Evolutionary conservation across 2,329 filamentous ascomycete genomes (phyloP).

Genomic region (Lachnellula hyalina): DNA sequence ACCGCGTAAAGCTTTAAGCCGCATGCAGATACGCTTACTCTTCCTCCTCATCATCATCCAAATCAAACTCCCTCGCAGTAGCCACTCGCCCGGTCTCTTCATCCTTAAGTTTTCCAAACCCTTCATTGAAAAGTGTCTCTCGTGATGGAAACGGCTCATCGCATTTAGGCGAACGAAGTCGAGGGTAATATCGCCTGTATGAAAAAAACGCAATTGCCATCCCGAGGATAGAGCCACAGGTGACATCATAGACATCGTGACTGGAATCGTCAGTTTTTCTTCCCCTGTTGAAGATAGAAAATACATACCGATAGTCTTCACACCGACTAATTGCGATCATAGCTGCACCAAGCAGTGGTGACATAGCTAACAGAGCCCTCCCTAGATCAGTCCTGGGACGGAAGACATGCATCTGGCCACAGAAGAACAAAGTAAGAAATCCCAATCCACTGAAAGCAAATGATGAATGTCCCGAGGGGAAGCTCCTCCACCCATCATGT

Average conservation of each 20-base stretch:
- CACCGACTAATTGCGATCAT: constrained; percentile 65
- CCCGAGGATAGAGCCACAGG: constrained; percentile 55
- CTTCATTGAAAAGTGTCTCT: constrained; percentile 25
- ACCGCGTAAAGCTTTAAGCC: neutral
- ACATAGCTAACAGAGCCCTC: constrained; percentile 51
- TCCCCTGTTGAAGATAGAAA: neutral
- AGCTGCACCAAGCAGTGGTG: constrained; percentile 56
- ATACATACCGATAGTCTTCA: constrained; percentile 54
- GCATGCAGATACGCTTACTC: neutral
- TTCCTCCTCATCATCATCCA: constrained; percentile 20
- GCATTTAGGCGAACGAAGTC: constrained; percentile 46
- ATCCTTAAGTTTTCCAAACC: constrained; percentile 29
- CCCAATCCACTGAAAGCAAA: constrained; percentile 77
- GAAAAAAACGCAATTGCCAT: constrained; percentile 58
- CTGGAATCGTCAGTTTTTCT: constrained; percentile 12
- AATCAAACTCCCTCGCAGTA: constrained; percentile 17
- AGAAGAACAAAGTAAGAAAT: constrained; percentile 65
- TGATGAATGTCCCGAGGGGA: constrained; percentile 74
- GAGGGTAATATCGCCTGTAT: constrained; percentile 60
- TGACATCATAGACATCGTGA: constrained; percentile 67
- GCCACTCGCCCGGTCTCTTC: constrained; percentile 22
- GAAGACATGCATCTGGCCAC: constrained; percentile 59
- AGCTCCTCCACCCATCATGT: constrained; percentile 80
- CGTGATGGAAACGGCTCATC: constrained; percentile 50
- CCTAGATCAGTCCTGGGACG: constrained; percentile 43